A percentile compares a stretch with the other conserved stretches of the same genome.
Conservation (phyloP, 257 asterid genomes). For the Oldenlandia corymbosa region DNA sequence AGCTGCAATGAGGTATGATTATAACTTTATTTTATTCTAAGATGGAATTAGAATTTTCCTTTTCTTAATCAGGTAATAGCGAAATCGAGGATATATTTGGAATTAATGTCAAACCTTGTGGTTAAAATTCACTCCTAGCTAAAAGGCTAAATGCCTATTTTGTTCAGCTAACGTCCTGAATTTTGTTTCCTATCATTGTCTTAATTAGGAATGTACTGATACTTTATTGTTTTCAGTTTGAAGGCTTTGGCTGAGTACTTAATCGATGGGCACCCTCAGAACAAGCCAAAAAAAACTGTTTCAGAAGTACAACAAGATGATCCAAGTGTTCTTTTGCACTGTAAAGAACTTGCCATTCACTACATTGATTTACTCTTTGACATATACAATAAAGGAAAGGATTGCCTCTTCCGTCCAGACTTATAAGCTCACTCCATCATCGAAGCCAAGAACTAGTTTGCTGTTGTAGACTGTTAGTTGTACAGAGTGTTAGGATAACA, state of each 20-base stretch:
- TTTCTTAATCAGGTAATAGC: not conserved
- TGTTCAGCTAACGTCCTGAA: no score
- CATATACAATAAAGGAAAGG: not conserved
- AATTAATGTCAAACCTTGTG: no score
- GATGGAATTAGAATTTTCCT: not conserved
- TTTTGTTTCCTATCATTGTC: not conserved
- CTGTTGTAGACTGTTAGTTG: not conserved
- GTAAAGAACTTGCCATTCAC: not conserved
- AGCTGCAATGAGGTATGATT: slow-evolving; percentile 24
- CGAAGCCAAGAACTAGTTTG: not conserved
- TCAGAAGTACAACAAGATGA: slow-evolving; percentile 27
- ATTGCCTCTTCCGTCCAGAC: not conserved
- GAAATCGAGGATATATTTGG: no score
- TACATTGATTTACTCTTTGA: not conserved
- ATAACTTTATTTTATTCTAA: no score
- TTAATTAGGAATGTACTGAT: not conserved
- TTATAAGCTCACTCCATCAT: not conserved
- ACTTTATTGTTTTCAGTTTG: slow-evolving; percentile 21
- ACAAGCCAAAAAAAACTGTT: slow-evolving; percentile 25
- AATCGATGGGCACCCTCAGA: slow-evolving; percentile 22
- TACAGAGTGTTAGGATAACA: no score
- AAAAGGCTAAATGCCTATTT: no score
- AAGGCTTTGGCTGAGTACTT: slow-evolving; percentile 31
- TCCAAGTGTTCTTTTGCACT: not conserved
- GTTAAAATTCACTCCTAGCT: no score